Evolutionary conservation across 164 flowering plant genomes (phyloP).

Genomic region (Magnolia sinica): DNA sequence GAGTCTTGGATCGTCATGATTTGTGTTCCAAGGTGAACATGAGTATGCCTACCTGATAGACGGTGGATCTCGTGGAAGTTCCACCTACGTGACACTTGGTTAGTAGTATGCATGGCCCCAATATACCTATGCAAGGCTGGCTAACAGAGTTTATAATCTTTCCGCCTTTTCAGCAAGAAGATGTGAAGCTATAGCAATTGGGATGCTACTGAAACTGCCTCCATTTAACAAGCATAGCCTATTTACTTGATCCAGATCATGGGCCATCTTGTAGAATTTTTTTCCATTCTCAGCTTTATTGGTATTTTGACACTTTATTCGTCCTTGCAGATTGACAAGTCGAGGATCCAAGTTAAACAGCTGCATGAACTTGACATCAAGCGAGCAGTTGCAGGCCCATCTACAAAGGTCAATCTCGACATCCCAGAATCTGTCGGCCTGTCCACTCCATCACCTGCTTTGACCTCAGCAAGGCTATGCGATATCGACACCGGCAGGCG

Average conservation of each 20-base stretch:
- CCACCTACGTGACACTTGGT: too few species aligned
- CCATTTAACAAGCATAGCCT: neutral
- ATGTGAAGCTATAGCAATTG: neutral
- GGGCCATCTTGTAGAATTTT: neutral
- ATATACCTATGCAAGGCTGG: too few species aligned
- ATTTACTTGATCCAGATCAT: too few species aligned
- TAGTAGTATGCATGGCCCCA: too few species aligned
- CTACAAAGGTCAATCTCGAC: conserved; percentile 63
- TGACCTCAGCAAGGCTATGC: conserved; percentile 55
- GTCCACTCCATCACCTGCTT: conserved; percentile 32
- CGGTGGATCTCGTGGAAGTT: too few species aligned
- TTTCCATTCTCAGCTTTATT: neutral
- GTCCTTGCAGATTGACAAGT: conserved; percentile 55
- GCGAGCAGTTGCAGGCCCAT: conserved; percentile 53
- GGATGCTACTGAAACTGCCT: neutral
- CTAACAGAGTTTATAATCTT: too few species aligned
- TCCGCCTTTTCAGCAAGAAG: too few species aligned
- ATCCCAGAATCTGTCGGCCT: conserved; percentile 92
- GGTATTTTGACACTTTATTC: neutral
- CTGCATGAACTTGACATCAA: conserved; percentile 50
- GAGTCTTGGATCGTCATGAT: too few species aligned
- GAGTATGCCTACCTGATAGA: too few species aligned
- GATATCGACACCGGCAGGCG: conserved; percentile 64
- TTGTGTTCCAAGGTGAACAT: too few species aligned
- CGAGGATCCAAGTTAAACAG: conserved; percentile 46